Base-by-base conservation (phyloP, 441 rosid genomes). In the Euphorbia schlechtendalii region DNA sequence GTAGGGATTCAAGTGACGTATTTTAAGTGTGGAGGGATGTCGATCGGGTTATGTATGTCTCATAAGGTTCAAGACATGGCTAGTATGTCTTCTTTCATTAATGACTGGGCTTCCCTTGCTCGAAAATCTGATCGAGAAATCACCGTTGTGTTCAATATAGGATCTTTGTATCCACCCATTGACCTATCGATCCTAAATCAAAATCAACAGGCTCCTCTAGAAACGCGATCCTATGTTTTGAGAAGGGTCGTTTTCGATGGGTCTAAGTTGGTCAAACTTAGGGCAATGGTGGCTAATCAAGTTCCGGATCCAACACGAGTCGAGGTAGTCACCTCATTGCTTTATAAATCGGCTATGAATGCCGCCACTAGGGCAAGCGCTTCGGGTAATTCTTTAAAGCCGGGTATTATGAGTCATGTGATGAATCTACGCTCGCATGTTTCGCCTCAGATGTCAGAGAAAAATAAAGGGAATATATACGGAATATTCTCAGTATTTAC, bases 241-340 rank as follows among this genome's bases (percentile, higher is more conserved):
- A 76, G 48, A 53, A 69, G 84, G 71, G 66, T 68, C 6, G 73
- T 73, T 5, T 79, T 81, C 13, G 34, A 55, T 9, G 66, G 59
- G 3, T 15, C 65, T 1, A 75, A 69, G 56, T 58, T 45, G 2
- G 49, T 0, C 49, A 45, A 56, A 2, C 66, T 82, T 27, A 61
- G 49, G 69, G 56, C 34, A 1, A 52, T 68, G 1, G 56, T 45
- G 49, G n/a, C 69, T 25, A 61, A 70, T 15, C 13, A 52, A 56
- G 68, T 45, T 45, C 1, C 18, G 49, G 14, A 45, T 45, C 49
- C 49, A 1, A 45, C 49, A 45, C 49, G 49, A 45, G 18, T 45
- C 5, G 49, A 49, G 18, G 21, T 17, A 49, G 54, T 49, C 24
- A 15, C 21, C 18, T 1, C 54, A 49, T 49, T 49, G 18, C 54